These are phyloP conservation scores for Botrytis elliptica DNA, from an alignment of 2,329 filamentous ascomycete genomes.

Conservation along the genomic window DNA sequence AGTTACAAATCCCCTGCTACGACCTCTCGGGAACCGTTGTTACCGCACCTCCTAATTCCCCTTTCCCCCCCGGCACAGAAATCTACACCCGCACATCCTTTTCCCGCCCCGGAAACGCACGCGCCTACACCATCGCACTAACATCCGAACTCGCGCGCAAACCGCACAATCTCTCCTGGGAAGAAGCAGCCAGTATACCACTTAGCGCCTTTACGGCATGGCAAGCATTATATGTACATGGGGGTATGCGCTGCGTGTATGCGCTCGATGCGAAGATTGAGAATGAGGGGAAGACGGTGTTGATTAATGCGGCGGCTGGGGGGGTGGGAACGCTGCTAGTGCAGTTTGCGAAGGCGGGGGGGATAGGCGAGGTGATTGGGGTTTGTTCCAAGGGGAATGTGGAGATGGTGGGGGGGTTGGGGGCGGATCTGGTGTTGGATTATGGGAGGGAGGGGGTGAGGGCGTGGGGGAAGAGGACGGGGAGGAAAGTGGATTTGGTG, in stretches of 20 bases:
- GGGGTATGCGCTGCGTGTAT: background rate
- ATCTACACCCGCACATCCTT: background rate
- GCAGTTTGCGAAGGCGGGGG: slow-evolving; percentile 14
- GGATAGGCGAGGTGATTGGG: background rate
- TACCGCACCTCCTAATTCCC: accelerated
- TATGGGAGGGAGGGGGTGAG: background rate
- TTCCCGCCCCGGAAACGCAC: background rate
- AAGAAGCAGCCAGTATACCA: slow-evolving; percentile 7
- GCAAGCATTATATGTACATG: slow-evolving; percentile 16
- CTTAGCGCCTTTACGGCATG: slow-evolving; percentile 18
- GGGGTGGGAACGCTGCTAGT: background rate
- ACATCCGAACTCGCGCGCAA: background rate
- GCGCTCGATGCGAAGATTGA: background rate
- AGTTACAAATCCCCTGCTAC: background rate
- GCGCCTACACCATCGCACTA: slow-evolving; percentile 1
- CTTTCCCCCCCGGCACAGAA: background rate
- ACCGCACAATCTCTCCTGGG: background rate
- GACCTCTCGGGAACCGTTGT: background rate
- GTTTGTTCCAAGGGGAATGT: background rate
- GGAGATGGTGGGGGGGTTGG: background rate
- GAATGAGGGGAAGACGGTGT: background rate
- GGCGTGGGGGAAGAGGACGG: background rate
- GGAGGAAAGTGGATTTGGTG: slow-evolving; percentile 10
- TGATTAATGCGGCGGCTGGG: slow-evolving; percentile 13
- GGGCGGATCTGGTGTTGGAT: slow-evolving; percentile 11